These are phyloP conservation scores for Kurtzmaniella cleridarum DNA, from an alignment of 805 yeast species.

Conservation along the genomic window DNA sequence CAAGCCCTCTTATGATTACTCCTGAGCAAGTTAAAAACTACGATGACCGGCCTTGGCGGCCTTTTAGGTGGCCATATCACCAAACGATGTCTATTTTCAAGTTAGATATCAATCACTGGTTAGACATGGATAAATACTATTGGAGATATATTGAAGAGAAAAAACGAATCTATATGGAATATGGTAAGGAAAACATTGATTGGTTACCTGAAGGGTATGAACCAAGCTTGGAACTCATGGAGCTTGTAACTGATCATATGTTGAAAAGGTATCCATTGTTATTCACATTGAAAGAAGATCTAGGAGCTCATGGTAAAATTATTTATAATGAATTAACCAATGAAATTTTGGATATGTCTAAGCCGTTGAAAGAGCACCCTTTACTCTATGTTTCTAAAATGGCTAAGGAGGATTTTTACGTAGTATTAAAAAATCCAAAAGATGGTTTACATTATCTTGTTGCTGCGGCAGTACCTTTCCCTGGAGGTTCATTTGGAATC, in stretches of 20 bases:
- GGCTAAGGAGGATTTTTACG: constrained; percentile 73
- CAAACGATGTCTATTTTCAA: constrained; percentile 74
- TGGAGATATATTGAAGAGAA: constrained; percentile 62
- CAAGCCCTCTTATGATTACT: constrained; percentile 57
- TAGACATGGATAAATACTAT: constrained; percentile 75
- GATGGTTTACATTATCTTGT: constrained; percentile 55
- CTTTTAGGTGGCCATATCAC: constrained; percentile 76
- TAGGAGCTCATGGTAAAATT: constrained; percentile 38
- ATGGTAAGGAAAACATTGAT: constrained; percentile 58
- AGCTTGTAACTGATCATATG: constrained; percentile 56
- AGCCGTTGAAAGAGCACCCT: constrained; percentile 61
- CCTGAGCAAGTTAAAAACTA: constrained; percentile 62
- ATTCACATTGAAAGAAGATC: constrained; percentile 42
- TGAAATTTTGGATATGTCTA: constrained; percentile 55
- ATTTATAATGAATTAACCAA: constrained; percentile 57
- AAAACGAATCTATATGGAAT: constrained; percentile 48
- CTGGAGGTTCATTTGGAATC: constrained; percentile 72
- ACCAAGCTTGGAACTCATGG: constrained; percentile 60
- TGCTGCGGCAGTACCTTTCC: constrained; percentile 76
- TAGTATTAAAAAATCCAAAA: constrained; percentile 51
- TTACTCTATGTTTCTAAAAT: constrained; percentile 56
- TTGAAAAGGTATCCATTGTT: constrained; percentile 56
- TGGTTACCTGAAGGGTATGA: constrained; percentile 63
- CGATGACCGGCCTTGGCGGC: constrained; percentile 78
- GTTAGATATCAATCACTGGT: constrained; percentile 70